Base-by-base conservation (phyloP, 2,329 filamentous ascomycete species). In the Emydomyces testavorans region DNA sequence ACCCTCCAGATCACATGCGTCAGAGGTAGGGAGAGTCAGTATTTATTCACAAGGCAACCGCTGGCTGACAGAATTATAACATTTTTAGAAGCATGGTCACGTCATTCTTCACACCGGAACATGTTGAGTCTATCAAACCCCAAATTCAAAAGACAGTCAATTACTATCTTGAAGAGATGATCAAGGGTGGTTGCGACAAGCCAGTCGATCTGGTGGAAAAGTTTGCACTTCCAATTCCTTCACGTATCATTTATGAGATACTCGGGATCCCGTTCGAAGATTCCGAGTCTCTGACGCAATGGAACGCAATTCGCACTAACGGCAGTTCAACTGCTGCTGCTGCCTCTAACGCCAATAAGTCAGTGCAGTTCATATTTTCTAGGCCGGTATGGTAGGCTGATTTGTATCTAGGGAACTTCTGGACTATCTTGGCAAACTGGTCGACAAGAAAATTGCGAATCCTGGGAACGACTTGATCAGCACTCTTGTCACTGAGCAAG, bases 211-310 rank as follows among this genome's bases (percentile, higher is more conserved):
- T 75, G 2, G 61, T 74, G 0, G 65, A 72, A 23, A 64, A 68
- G 24, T 71, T 75, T 53, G 68, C 71, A 1, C 56, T 73, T 0
- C 71, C 69, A 0, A 63, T 74, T 1, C 71, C 72, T 0, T 72
- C 70, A 15, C 70, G 71, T 69, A 71, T 71, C 50, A 74, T 74
- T 49, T 74, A 74, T 56, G 68, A 66, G 10, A 69, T 74, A 21
- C 65, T 74, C 2, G 72, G 72, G 3, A 68, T 73, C 2, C 70
- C 72, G 0, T 67, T 71, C 40, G 61, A 68, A 4, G 71, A 73
- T 41, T 62, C 74, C 11, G 62, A 63, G n/a, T 69, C 65, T 34
- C 60, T 74, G 13, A 73, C 70, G 0, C 56, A 65, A n/a, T 67
- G 72, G 51, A 69, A 68, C 31, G 67, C 70, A 1, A 66, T 73